Evolutionary conservation across 2,329 filamentous ascomycete genomes (phyloP), one percentile per base, ranked within the genome.

Genomic region (Nothomitra cinnamomea): DNA sequence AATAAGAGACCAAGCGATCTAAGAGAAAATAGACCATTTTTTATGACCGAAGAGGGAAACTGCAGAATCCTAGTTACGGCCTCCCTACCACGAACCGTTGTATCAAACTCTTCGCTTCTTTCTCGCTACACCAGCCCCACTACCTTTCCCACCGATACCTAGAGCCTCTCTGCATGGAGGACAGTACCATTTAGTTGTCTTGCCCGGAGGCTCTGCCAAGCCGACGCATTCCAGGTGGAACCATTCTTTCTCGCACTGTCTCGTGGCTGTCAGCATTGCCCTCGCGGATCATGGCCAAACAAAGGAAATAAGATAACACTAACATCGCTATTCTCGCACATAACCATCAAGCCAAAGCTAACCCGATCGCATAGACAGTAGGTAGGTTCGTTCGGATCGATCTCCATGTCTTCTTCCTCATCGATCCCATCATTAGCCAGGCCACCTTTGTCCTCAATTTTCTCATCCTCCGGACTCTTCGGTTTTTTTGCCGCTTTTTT

Each of bases 101-200:
- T 25, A 6, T 49, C 45, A 49, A 35, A 49, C 45, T 28, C 45
- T 49, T 22, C 45, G 25, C 45, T 49, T 49, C 24, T 49, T 49
- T 10, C 45, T 49, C 24, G 45, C 45, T 7, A 49, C n/a, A 19
- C 25, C 17, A 17, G 45, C 25, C 19, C 45, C 45, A 13, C 45
- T 24, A 10, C 55, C 55, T 19, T 52, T 53, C 17, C 45, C 52
- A 19, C 41, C 53, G 25, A 57, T 49, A 3, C 56, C 52, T n/a
- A 69, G 63, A 60, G 74, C 67, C 57, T 77, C 75, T 41, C 81
- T 72, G 62, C 86, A 92, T 51, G 87, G 80, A 1, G 84, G 84
- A 65, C 86, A 92, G 61, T 87, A 92, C 86, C 86, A 92, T 66
- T 87, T 88, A 1, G 82, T 82, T 32, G 83, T 83, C 17, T 83